Percentiles rank a stretch among this genome's conserved stretches.
Conservation (phyloP, 768 basidiomycete species). For the Leccinum barrowsii region DNA sequence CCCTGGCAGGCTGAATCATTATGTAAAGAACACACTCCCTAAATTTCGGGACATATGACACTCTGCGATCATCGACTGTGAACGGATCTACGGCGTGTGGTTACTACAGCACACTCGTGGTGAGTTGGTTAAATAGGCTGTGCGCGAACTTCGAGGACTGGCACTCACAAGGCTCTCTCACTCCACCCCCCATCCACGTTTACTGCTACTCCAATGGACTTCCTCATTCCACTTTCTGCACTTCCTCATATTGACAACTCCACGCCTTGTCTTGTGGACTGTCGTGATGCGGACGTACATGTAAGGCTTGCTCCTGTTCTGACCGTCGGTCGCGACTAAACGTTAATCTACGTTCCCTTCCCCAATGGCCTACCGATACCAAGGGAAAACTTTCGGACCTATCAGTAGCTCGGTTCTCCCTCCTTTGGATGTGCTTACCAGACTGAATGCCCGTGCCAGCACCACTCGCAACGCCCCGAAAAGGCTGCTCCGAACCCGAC, state of each 20-base stretch:
- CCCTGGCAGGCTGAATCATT: too few relatives aligned
- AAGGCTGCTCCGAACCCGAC: not conserved
- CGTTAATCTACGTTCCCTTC: not conserved
- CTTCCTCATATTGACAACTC: too few relatives aligned
- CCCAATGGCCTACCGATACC: not conserved
- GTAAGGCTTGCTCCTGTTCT: not conserved
- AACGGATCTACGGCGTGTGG: not conserved
- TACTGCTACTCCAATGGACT: too few relatives aligned
- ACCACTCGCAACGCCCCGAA: not conserved
- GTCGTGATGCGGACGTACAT: constrained; percentile 15
- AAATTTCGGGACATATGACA: too few relatives aligned
- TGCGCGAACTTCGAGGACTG: not conserved
- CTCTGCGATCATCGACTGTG: too few relatives aligned
- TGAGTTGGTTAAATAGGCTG: not conserved
- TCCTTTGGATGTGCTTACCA: not conserved
- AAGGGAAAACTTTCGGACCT: not conserved
- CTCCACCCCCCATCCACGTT: too few relatives aligned
- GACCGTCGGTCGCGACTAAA: not conserved
- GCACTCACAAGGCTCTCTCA: not conserved
- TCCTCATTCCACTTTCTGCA: not conserved
- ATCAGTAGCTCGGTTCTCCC: not conserved
- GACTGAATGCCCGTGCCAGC: not conserved
- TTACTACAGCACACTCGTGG: not conserved
- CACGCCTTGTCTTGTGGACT: not conserved
- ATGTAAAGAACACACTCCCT: too few relatives aligned